A percentile compares a stretch with the other conserved stretches of the same genome.
These are phyloP conservation scores for Paxillus involutus DNA, from an alignment of 768 basidiomycete species.

Conservation along the genomic window DNA sequence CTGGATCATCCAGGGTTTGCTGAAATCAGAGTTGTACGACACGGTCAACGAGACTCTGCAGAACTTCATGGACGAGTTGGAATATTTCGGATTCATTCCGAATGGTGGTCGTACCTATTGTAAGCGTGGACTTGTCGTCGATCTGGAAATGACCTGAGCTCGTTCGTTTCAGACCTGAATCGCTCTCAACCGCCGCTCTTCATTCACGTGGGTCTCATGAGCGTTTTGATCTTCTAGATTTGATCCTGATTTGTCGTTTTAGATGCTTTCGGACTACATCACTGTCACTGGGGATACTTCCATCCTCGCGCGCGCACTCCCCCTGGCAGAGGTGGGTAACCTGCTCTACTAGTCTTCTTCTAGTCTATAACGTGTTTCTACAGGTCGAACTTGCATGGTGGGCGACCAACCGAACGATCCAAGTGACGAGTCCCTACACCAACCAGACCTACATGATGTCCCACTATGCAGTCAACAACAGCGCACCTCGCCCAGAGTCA, in stretches of 20 bases:
- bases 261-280: slow-evolving; percentile 93
- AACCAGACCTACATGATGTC: slow-evolving; percentile 64
- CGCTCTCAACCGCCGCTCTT: slow-evolving; percentile 94
- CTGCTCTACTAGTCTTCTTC: not conserved
- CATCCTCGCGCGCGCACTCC: slow-evolving; percentile 81
- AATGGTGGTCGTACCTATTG: slow-evolving; percentile 94
- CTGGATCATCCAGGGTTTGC: slow-evolving; percentile 88
- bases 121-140: slow-evolving; percentile 23
- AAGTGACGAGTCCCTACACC: slow-evolving; percentile 70
- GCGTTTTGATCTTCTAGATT: not conserved
- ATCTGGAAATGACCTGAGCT: not conserved
- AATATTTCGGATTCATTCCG: slow-evolving; percentile 84
- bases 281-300: slow-evolving; percentile 63
- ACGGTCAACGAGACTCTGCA: slow-evolving; percentile 77
- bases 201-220: slow-evolving; percentile 53
- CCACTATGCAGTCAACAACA: slow-evolving; percentile 78
- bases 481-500: slow-evolving; percentile 87
- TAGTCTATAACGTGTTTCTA: not conserved
- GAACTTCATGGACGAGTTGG: slow-evolving; percentile 95
- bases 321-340: slow-evolving; percentile 67
- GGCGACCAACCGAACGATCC: slow-evolving; percentile 66
- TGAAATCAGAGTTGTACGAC: slow-evolving; percentile 72
- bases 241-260: not conserved
- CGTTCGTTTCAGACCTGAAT: slow-evolving; percentile 58
- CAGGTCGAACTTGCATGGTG: slow-evolving; percentile 87